Evolutionary conservation across 345 rosid species (phyloP), one percentile per base, ranked within the genome.

Genomic region (Euphorbia lathyris): DNA sequence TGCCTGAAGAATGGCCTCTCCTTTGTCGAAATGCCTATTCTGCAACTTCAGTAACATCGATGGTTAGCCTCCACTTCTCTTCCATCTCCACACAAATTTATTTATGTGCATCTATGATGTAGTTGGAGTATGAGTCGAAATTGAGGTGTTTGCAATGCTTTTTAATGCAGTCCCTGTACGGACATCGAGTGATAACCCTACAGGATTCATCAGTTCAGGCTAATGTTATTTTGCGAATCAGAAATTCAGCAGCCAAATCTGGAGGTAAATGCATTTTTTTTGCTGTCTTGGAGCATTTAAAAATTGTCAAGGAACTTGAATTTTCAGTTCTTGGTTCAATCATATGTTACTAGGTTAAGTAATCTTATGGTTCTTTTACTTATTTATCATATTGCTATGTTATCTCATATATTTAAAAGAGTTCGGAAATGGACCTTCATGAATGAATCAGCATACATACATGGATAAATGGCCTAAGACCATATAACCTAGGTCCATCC

Each of bases 161-260:
- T 62, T 34, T 20, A 52, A 68, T 85, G 83, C 84, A 95, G 98
- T 95, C 73, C 99, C 99, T 23, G 98, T 95, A 65, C 82, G 99
- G 80, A 92, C 97, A 1, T 84, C 92, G 20, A 86, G 98, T 80
- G 99, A 95, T 81, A 90, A 72, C 97, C 97, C 7, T 95, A 92
- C 80, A 76, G 99, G 85, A 76, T 95, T 6, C 88, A 86, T 80
- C 89, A 86, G 86, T 95, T 95, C 82, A 95, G 84, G 73, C 70
- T 95, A 77, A 85, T 97, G 70, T 77, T 95, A 78, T 88, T 87
- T 77, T 81, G 86, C 57, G 94, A 90, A 55, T 83, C 94, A 0
- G 97, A 92, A 81, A 83, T 92, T 63, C 85, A 78, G 73, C 88
- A 82, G 74, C 94, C 97, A 17, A 86, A 95, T 82, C 67, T 86